phyloP scores from a whole-genome alignment of 148 eudicot species.

The Linanthus parryae region DNA sequence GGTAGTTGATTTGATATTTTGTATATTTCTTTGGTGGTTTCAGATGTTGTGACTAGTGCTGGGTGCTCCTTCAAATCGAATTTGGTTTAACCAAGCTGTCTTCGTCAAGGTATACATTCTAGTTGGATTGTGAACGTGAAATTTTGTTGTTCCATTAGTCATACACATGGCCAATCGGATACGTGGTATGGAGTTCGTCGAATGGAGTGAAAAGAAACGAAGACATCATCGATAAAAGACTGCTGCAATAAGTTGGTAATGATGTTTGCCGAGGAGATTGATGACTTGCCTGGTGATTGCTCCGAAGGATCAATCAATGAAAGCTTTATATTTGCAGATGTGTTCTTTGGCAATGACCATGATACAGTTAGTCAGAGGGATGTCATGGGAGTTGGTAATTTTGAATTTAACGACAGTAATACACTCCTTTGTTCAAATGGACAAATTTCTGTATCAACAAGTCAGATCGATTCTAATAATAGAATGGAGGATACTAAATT shows the following conservation, averaged over 20 bases:
- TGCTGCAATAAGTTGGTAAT: constrained; percentile 10
- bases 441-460: constrained; percentile 44
- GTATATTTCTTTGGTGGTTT: too few species aligned
- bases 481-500: constrained; percentile 15
- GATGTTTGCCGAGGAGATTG: constrained; percentile 24
- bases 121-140: too few species aligned
- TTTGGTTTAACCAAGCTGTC: too few species aligned
- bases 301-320: constrained; percentile 64
- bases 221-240: neutral
- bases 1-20: too few species aligned
- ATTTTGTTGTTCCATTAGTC: too few species aligned
- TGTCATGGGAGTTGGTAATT: constrained; percentile 27
- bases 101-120: too few species aligned
- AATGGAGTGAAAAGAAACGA: too few species aligned
- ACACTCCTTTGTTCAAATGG: constrained; percentile 33
- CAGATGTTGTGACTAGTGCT: too few species aligned
- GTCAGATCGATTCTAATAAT: constrained; percentile 39
- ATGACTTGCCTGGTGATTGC: constrained; percentile 52
- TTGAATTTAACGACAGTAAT: constrained; percentile 21
- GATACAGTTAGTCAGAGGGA: constrained; percentile 23
- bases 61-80: too few species aligned
- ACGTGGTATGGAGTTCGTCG: too few species aligned
- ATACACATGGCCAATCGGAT: too few species aligned
- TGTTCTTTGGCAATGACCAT: constrained; percentile 45
- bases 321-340: constrained; percentile 46